Evolutionary conservation across 78 protist genomes (phyloP), one percentile per base, ranked within the genome.

Genomic region (Bigelowiella natans): DNA sequence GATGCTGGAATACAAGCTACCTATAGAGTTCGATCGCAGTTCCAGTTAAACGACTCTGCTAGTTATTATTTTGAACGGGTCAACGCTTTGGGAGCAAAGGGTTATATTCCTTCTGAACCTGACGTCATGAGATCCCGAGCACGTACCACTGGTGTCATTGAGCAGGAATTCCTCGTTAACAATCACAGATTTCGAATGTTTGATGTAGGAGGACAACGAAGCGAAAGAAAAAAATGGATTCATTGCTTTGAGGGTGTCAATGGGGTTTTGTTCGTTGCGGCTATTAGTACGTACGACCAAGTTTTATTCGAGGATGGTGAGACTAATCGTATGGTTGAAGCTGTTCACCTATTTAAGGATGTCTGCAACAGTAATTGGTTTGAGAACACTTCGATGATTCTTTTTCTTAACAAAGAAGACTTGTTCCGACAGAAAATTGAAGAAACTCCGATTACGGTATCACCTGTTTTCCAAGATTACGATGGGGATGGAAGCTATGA

Each of bases 331-430:
- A n/a, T n/a, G n/a, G n/a, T n/a, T n/a, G n/a, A n/a, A n/a, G n/a
- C n/a, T n/a, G n/a, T n/a, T n/a, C n/a, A n/a, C n/a, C 82, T 51
- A 11, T 51, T 18, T 18, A 11, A 51, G 31, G 31, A 95, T 29
- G 95, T 96, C 82, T 94, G 97, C 90, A 97, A 97, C 89, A 64
- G 90, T 31, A 92, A 91, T 83, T 97, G 97, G 97, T 97, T 97
- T 91, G 29, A 40, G 30, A 51, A 95, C 36, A 96, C 98, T 0
- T 90, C 96, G 38, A 95, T 97, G 93, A 96, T 97, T 31, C 95
- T 97, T 82, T 97, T 97, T 91, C 88, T 95, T 31, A 97, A 97
- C 96, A 97, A 97, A 92, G 86, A 38, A 30, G 98, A 96, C 89
- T 39, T 97, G 1, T 96, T 97, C 89, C 40, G 83, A 37, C 94